A percentile compares a stretch with the other conserved stretches of the same genome.
Conservation (phyloP, 2,329 filamentous ascomycete genomes). For the Fusarium tricinctum region DNA sequence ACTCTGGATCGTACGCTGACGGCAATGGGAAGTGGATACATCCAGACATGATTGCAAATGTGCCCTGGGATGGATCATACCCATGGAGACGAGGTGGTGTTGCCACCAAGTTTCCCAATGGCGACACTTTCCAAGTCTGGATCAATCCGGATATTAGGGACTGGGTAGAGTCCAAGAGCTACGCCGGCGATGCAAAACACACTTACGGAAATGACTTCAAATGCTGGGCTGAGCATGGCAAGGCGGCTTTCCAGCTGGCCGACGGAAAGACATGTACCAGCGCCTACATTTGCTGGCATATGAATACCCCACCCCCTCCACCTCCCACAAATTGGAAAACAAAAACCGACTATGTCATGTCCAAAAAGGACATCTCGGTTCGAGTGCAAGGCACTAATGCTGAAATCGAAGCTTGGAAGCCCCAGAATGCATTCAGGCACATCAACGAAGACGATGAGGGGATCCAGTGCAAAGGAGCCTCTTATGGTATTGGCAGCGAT, state of each 20-base stretch:
- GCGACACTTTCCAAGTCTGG: neutral
- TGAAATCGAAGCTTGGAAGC: too few species aligned
- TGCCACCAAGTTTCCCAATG: neutral
- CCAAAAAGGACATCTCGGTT: too few species aligned
- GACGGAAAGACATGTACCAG: neutral
- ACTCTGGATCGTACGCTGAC: neutral
- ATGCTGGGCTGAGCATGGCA: conserved; percentile 1
- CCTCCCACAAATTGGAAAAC: too few species aligned
- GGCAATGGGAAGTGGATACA: neutral
- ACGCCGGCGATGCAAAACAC: neutral
- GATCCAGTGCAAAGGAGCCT: too few species aligned
- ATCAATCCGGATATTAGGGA: neutral
- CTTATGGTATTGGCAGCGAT: too few species aligned
- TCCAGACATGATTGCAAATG: neutral
- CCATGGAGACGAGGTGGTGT: neutral
- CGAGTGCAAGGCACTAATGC: too few species aligned
- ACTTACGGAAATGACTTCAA: neutral
- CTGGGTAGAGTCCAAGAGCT: neutral
- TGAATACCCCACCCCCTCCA: too few species aligned
- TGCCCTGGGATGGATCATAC: neutral
- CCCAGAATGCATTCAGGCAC: too few species aligned
- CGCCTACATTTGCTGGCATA: neutral
- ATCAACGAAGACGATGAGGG: too few species aligned
- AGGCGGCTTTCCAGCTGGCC: neutral
- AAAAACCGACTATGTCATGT: too few species aligned